phyloP scores from a whole-genome alignment of 768 basidiomycete species.

The Russula brevipes region DNA sequence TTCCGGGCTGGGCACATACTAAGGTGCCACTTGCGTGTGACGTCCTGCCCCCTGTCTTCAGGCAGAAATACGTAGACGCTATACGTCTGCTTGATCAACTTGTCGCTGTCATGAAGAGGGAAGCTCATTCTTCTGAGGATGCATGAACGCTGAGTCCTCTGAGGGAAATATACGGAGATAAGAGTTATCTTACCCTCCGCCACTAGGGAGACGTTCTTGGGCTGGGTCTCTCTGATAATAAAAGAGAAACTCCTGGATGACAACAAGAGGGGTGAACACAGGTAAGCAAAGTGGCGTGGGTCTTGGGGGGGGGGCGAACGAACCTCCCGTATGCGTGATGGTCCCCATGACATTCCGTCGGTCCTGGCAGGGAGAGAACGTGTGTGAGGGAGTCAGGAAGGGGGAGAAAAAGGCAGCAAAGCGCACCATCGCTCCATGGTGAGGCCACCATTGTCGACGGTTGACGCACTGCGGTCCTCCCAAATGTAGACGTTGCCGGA shows the following conservation, averaged over 20 bases:
- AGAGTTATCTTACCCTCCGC: slow-evolving; percentile 21
- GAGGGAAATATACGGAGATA: background rate
- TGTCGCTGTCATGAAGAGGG: slow-evolving; percentile 33
- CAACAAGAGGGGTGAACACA: background rate
- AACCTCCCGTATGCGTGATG: slow-evolving; percentile 79
- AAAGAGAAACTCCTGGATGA: slow-evolving; percentile 69
- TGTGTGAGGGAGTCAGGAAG: background rate
- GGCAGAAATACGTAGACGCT: slow-evolving; percentile 64
- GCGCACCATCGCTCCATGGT: slow-evolving; percentile 69
- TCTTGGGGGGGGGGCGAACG: slow-evolving; percentile 26
- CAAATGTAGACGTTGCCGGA: slow-evolving; percentile 50
- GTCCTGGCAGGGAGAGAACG: slow-evolving; percentile 35
- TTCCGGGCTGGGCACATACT: slow-evolving; percentile 43
- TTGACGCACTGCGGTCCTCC: slow-evolving; percentile 72
- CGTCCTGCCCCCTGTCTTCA: slow-evolving; percentile 29
- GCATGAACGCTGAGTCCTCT: background rate
- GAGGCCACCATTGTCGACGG: slow-evolving; percentile 68
- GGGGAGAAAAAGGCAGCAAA: background rate
- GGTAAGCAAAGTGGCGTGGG: background rate
- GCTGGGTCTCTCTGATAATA: slow-evolving; percentile 55
- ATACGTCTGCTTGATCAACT: slow-evolving; percentile 77
- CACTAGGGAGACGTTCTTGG: slow-evolving; percentile 26
- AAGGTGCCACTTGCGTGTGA: slow-evolving; percentile 69
- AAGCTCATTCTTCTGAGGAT: slow-evolving; percentile 38
- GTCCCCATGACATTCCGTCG: slow-evolving; percentile 77